Evolutionary conservation across 768 basidiomycete genomes (phyloP), one percentile per base, ranked within the genome.

Genomic region (Lentinula edodes): DNA sequence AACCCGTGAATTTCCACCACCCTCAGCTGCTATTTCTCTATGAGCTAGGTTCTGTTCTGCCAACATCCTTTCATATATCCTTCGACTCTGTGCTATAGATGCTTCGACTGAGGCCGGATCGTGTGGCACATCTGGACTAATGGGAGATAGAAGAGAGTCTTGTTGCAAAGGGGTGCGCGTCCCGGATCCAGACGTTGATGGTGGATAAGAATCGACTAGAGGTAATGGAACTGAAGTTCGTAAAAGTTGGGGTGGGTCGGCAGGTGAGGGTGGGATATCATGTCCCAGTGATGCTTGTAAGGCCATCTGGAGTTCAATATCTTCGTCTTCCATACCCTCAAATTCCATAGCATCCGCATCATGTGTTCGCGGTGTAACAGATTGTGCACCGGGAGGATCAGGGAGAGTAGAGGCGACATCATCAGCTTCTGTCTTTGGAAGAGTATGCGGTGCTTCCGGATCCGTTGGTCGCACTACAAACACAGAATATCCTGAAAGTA

Each of bases 251-350:
- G 61, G 74, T 60, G 67, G 68, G 60, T 16, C 71, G 46, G 48
- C 69, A 64, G 35, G 70, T 43, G 54, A 62, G 58, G 35, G 42
- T 42, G 45, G 62, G 66, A 62, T 57, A 56, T 59, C 57, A 65
- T 62, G 23, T 68, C 76, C 75, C 46, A 95, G 74, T 4, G 92
- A 94, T 2, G 92, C 93, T 67, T 92, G 91, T 53, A 95, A 75
- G 0, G 91, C 94, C 5, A 86, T 90, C 70, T 97, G 95, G 2
- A 96, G 81, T 61, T 93, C 91, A 66, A 86, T 81, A 70, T 97
- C 94, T 68, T 94, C 93, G 64, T 93, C 90, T 62, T 90, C 93
- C 50, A 90, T 74, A 2, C 76, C 82, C 45, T 75, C 75, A 1
- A 73, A 63, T 41, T 53, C 61, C 5, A 46, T 23, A 28, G 32